Conservation (phyloP, 1,139 yeast genomes). For the Nakaseomyces uthaithaninus region DNA sequence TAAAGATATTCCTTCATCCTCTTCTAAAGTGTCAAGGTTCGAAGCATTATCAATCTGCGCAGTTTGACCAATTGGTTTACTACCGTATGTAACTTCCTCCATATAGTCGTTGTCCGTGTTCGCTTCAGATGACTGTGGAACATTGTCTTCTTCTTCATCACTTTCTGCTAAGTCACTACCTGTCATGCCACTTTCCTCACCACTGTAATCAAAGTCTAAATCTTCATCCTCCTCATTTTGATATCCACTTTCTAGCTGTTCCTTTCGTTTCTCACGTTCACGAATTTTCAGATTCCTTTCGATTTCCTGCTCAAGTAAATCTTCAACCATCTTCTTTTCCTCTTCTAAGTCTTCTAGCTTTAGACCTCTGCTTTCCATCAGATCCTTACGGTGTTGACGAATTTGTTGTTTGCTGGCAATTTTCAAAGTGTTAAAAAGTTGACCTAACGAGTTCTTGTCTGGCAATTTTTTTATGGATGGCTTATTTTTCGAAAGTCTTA, state of each 20-base stretch:
- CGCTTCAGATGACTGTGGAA: background rate
- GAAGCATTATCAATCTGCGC: background rate
- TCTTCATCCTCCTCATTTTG: conserved; percentile 13
- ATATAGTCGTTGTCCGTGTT: background rate
- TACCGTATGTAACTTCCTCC: conserved; percentile 3
- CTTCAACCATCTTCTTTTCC: conserved; percentile 35
- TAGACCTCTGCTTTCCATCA: conserved; percentile 23
- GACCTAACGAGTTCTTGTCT: conserved; percentile 19
- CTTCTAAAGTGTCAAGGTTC: background rate
- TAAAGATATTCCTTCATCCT: background rate
- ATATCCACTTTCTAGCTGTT: conserved; percentile 31
- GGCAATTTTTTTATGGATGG: conserved; percentile 11
- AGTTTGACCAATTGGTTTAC: background rate
- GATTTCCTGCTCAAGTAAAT: conserved; percentile 56
- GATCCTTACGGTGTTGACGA: conserved; percentile 24
- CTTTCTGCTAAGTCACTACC: conserved; percentile 22
- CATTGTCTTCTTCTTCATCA: conserved; percentile 13
- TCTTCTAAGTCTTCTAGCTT: conserved; percentile 27
- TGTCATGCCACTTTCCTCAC: conserved; percentile 23
- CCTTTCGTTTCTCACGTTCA: conserved; percentile 41
- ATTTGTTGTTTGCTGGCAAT: conserved; percentile 32
- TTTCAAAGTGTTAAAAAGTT: conserved; percentile 26
- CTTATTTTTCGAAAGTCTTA: conserved; percentile 30
- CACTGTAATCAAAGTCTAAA: conserved; percentile 30
- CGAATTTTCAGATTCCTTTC: conserved; percentile 45